Percentiles rank a stretch among this genome's conserved stretches.
These are phyloP conservation scores for Acanthamoeba royreba DNA, from an alignment of 208 protist genomes.

Conservation along the genomic window DNA sequence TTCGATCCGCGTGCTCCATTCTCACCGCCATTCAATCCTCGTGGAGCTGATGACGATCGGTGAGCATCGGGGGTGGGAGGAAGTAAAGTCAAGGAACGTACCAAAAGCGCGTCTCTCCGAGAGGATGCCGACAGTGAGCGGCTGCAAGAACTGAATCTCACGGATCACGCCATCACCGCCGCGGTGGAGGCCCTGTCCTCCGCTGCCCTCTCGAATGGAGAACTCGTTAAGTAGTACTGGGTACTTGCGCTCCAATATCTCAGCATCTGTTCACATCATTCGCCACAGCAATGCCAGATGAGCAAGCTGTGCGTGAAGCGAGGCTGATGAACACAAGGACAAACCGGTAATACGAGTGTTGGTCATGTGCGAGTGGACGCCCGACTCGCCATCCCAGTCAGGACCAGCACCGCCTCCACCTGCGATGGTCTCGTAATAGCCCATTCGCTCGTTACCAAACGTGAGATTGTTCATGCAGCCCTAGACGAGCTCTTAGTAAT, in stretches of 20 bases:
- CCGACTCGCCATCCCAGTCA: conserved; percentile 82
- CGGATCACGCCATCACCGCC: conserved; percentile 92
- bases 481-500: conserved; percentile 41
- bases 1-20: conserved; percentile 78
- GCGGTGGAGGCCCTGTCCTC: conserved; percentile 79
- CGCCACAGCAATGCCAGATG: background rate
- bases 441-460: conserved; percentile 85
- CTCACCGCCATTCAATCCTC: conserved; percentile 84
- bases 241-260: conserved; percentile 91
- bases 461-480: conserved; percentile 96
- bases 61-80: background rate
- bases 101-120: conserved; percentile 87
- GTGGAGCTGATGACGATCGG: conserved; percentile 60
- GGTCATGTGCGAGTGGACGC: conserved; percentile 96
- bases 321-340: background rate
- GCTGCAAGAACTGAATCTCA: conserved; percentile 84
- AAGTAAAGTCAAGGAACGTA: background rate
- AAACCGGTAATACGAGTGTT: conserved; percentile 92
- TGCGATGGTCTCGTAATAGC: conserved; percentile 96
- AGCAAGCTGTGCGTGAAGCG: background rate
- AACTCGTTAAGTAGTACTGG: conserved; percentile 89
- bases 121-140: conserved; percentile 83
- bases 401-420: conserved; percentile 91
- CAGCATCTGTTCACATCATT: conserved; percentile 58
- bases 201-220: conserved; percentile 81